phyloP scores from a whole-genome alignment of 1,284 basidiomycete species.

The Taiwanofungus camphoratus region DNA sequence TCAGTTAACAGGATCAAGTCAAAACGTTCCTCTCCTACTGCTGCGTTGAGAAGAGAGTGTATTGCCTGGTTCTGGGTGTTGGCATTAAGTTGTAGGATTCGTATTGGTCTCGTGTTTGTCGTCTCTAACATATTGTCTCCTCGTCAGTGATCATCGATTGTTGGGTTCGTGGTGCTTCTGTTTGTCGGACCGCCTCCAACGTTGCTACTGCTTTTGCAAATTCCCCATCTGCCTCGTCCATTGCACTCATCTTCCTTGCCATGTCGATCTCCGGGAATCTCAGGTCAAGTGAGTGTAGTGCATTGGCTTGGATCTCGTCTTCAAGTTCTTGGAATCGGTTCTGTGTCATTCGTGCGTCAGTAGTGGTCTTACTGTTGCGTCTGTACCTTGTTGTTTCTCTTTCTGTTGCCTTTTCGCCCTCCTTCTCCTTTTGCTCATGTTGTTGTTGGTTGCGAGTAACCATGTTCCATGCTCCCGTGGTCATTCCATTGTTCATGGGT shows the following conservation, averaged over 20 bases:
- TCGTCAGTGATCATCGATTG: neutral
- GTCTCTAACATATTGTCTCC: neutral
- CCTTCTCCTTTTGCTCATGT: neutral
- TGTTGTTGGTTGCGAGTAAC: neutral
- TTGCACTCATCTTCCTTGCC: neutral
- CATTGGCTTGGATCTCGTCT: neutral
- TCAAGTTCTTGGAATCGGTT: neutral
- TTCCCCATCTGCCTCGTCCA: neutral
- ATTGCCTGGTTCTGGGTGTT: constrained; percentile 1
- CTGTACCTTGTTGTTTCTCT: neutral
- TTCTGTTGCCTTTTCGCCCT: neutral
- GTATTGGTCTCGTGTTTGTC: constrained; percentile 1
- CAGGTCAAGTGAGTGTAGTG: neutral
- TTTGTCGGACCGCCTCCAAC: neutral
- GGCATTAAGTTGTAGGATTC: constrained; percentile 1
- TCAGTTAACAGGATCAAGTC: constrained; percentile 4
- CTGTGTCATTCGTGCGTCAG: neutral
- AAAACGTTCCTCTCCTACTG: neutral
- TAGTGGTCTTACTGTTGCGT: neutral
- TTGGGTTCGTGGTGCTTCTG: neutral
- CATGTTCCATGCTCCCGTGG: neutral
- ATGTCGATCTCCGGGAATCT: neutral
- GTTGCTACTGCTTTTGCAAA: neutral
- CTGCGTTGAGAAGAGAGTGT: neutral
- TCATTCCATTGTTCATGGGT: neutral